A percentile compares a stretch with the other conserved stretches of the same genome.
phyloP scores from a whole-genome alignment of 164 flowering plant species.

The Warburgia ugandensis region DNA sequence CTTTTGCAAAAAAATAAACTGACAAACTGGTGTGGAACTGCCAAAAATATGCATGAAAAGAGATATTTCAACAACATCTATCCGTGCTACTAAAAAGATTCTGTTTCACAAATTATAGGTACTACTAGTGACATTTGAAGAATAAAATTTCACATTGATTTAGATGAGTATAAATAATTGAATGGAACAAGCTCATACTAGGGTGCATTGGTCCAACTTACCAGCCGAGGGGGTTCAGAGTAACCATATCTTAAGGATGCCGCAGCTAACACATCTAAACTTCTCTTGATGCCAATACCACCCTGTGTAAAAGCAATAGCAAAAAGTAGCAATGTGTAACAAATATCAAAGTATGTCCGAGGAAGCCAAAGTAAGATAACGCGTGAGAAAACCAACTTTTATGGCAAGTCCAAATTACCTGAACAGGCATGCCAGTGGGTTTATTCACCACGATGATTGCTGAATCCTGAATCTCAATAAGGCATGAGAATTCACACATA shows the following conservation, averaged over 20 bases:
- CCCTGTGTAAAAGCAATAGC: conserved; percentile 43
- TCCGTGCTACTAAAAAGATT: too few species aligned
- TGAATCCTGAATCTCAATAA: conserved; percentile 48
- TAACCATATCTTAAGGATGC: conserved; percentile 52
- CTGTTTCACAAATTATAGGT: too few species aligned
- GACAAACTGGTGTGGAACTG: too few species aligned
- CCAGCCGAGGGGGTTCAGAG: conserved; percentile 81
- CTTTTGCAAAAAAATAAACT: too few species aligned
- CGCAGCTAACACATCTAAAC: conserved; percentile 80
- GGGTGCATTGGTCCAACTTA: conserved; percentile 38
- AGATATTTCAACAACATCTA: too few species aligned
- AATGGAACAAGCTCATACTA: too few species aligned
- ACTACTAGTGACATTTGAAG: too few species aligned
- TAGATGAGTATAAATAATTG: too few species aligned
- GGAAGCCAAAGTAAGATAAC: background rate
- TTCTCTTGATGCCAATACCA: conserved; percentile 68
- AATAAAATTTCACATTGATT: too few species aligned
- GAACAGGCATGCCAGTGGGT: conserved; percentile 94
- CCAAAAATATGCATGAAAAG: too few species aligned
- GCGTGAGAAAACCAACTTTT: background rate
- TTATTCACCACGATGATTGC: conserved; percentile 81
- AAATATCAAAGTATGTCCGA: background rate
- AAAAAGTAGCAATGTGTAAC: background rate
- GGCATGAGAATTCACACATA: conserved; percentile 6
- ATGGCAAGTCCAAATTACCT: conserved; percentile 33